These are phyloP conservation scores for Chaetomiaceae sp. DNA, from an alignment of 2,329 filamentous ascomycete genomes.

Conservation along the genomic window DNA sequence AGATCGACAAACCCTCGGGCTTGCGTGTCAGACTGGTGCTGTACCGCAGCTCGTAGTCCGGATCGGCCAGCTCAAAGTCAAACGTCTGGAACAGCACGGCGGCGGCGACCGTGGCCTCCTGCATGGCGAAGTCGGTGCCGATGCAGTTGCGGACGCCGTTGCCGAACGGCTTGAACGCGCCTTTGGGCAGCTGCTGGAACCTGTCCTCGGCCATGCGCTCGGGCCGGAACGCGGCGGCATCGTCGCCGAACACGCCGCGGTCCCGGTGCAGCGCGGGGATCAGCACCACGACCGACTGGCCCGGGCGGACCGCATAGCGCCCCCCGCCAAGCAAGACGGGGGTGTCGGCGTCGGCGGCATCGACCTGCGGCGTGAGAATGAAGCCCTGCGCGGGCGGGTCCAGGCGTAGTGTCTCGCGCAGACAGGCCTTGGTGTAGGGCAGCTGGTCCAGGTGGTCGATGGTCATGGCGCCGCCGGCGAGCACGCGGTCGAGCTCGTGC, in stretches of 20 bases:
- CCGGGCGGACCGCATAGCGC: slow-evolving; percentile 28
- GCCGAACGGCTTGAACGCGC: slow-evolving; percentile 64
- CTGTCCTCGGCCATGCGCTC: slow-evolving; percentile 65
- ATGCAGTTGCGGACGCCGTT: slow-evolving; percentile 56
- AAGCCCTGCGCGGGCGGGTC: slow-evolving; percentile 49
- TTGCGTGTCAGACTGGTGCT: slow-evolving; percentile 55
- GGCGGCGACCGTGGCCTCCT: slow-evolving; percentile 57
- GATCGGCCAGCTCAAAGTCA: slow-evolving; percentile 56
- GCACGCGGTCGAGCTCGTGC: slow-evolving; percentile 9
- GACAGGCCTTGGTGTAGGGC: slow-evolving; percentile 56
- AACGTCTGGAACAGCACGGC: slow-evolving; percentile 64
- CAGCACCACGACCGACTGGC: slow-evolving; percentile 26
- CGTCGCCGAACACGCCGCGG: slow-evolving; percentile 56
- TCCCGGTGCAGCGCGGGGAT: slow-evolving; percentile 46
- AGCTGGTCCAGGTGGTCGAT: slow-evolving; percentile 11
- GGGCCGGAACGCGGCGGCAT: slow-evolving; percentile 59
- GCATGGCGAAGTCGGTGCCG: slow-evolving; percentile 66
- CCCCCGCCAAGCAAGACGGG: no score
- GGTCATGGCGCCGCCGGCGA: slow-evolving; percentile 7
- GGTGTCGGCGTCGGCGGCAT: no score
- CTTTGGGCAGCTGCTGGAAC: slow-evolving; percentile 38
- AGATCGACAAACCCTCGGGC: slow-evolving; percentile 54
- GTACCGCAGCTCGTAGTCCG: slow-evolving; percentile 49
- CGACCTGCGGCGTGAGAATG: not conserved
- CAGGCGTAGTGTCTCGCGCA: slow-evolving; percentile 60